Evolutionary conservation across 164 flowering plant genomes (phyloP), one percentile per base, ranked within the genome.

Genomic region (Malania oleifera): DNA sequence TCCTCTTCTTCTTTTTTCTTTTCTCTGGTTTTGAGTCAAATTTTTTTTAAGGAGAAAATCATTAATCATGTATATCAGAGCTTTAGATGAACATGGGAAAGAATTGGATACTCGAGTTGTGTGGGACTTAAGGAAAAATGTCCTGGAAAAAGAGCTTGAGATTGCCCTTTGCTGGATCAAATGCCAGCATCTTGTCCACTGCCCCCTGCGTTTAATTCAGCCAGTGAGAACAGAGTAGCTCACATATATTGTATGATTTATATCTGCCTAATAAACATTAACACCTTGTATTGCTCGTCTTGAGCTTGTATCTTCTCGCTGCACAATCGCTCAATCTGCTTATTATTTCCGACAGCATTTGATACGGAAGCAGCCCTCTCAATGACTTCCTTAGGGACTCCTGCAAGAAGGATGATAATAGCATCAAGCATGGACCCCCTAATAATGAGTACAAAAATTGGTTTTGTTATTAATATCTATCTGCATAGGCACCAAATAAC

Each of bases 201-300:
- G 80, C 82, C 41, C 71, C 80, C 97, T 91, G 87, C 70, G 72
- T 26, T 52, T 39, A 26, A 9, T 58, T 59, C 48, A 27, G 14
- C 20, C 2, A 20, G n/a, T n/a, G n/a, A n/a, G n/a, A n/a, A 22
- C 7, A 40, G 4, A 9, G 25, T 20, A 46, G 5, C 27, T 4
- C 14, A 26, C 20, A 2, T 12, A 1, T 15, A 29, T 28, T 47
- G 7, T 7, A 50, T 40, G n/a, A n/a, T 17, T 28, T 13, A 26
- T 27, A 61, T 46, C 11, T 27, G 26, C 25, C 25, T 54, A 57
- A 27, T 17, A 22, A 39, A 24, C 0, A 10, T n/a, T 15, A 66
- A 45, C 22, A 89, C 97, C 96, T 80, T 75, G 77, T 78, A 84
- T 40, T 66, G 80, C 68, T 86, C 75, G 69, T 92, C 96, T 67